phyloP scores from a whole-genome alignment of 169 alveolate genomes.

The Plasmodium vinckei region DNA sequence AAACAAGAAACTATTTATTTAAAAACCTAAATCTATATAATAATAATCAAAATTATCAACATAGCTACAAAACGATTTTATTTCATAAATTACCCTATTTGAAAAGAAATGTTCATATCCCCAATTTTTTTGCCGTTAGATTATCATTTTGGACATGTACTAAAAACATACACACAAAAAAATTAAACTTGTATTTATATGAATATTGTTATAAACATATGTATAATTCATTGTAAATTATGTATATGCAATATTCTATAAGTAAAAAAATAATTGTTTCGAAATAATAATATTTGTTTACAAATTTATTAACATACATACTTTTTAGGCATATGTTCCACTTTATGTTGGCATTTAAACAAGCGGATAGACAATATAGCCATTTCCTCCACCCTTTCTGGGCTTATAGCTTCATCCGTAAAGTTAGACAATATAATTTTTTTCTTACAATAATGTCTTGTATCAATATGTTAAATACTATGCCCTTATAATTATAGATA shows the following conservation, averaged over 20 bases:
- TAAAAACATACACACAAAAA: neutral
- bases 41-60: neutral
- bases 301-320: neutral
- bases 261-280: neutral
- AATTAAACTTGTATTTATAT: neutral
- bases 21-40: slow-evolving; percentile 13
- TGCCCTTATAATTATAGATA: too few species aligned
- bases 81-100: slow-evolving; percentile 10
- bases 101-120: slow-evolving; percentile 31
- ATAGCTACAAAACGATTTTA: neutral
- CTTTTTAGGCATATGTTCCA: slow-evolving; percentile 42
- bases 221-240: neutral
- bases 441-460: too few species aligned
- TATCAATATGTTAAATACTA: too few species aligned
- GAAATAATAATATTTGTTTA: neutral
- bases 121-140: slow-evolving; percentile 52
- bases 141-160: slow-evolving; percentile 71
- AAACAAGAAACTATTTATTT: slow-evolving; percentile 15
- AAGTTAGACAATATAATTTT: slow-evolving; percentile 9
- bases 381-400: slow-evolving; percentile 34
- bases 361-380: slow-evolving; percentile 14
- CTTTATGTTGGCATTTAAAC: slow-evolving; percentile 46
- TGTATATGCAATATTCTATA: neutral
- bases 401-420: slow-evolving; percentile 38
- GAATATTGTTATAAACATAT: neutral